Evolutionary conservation across 495 filamentous ascomycete species (phyloP).

Genomic region (Pyrenula massariospora): DNA sequence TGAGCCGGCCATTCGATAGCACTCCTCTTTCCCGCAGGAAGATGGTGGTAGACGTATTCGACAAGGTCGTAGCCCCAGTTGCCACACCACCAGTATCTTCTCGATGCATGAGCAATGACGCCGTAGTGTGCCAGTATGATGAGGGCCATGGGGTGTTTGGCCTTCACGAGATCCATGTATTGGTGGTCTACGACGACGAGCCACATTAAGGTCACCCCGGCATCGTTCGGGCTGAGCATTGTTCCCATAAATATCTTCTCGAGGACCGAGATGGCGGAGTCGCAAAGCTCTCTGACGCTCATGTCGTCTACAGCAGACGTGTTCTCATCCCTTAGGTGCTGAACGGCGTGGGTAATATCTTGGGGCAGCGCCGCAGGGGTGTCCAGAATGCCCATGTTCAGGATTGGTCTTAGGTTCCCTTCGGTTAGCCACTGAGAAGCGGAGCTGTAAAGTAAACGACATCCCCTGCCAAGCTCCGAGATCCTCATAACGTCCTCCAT

Average conservation of each 20-base stretch:
- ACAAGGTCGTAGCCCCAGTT: slow-evolving; percentile 2
- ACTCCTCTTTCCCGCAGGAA: background rate
- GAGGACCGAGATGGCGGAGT: background rate
- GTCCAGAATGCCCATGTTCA: background rate
- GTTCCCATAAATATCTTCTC: slow-evolving; percentile 1
- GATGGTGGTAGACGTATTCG: background rate
- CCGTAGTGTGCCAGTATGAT: slow-evolving; percentile 1
- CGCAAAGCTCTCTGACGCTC: background rate
- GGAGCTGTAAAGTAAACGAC: background rate
- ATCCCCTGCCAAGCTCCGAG: background rate
- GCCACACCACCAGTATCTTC: slow-evolving; percentile 3
- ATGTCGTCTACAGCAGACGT: background rate
- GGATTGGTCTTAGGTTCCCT: background rate
- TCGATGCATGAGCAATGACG: slow-evolving; percentile 2
- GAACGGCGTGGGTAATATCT: background rate
- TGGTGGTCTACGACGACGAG: slow-evolving; percentile 1
- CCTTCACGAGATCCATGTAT: background rate
- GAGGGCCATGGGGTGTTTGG: background rate
- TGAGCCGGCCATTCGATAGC: background rate
- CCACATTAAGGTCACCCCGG: background rate
- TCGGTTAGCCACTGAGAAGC: background rate
- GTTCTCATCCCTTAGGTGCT: background rate
- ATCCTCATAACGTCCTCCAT: background rate
- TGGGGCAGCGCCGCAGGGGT: background rate
- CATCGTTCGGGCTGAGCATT: background rate